Evolutionary conservation across 495 filamentous ascomycete species (phyloP).

Genomic region (Neurospora tetraspora): DNA sequence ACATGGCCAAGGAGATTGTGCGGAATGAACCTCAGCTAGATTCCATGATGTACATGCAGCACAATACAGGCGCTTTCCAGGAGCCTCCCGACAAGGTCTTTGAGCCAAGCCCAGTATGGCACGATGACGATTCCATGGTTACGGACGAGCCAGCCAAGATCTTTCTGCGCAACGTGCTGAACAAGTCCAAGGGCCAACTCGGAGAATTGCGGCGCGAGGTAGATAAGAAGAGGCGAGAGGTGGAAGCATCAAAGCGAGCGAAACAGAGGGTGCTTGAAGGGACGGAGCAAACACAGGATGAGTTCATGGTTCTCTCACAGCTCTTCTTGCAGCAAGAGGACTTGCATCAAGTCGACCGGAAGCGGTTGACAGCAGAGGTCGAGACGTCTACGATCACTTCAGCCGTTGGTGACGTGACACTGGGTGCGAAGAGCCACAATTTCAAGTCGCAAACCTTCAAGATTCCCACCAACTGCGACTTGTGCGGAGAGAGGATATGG

Average conservation of each 20-base stretch:
- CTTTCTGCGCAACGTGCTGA: constrained; percentile 82
- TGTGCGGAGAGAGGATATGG: constrained; percentile 95
- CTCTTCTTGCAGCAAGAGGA: constrained; percentile 75
- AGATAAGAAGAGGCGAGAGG: constrained; percentile 74
- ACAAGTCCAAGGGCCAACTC: constrained; percentile 77
- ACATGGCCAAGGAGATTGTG: constrained; percentile 69
- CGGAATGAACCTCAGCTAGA: constrained; percentile 83
- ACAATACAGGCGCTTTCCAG: constrained; percentile 71
- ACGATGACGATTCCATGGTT: constrained; percentile 78
- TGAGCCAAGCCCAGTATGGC: constrained; percentile 95
- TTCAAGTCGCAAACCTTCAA: constrained; percentile 98
- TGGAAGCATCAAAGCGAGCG: constrained; percentile 60
- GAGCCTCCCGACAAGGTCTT: constrained; percentile 79
- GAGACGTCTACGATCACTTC: constrained; percentile 82
- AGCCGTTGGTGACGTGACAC: constrained; percentile 79
- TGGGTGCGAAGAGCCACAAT: constrained; percentile 86
- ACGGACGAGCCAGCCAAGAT: constrained; percentile 77
- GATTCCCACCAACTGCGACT: constrained; percentile 95
- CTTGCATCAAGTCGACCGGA: constrained; percentile 77
- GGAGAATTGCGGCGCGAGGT: constrained; percentile 69
- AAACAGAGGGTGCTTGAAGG: constrained; percentile 70
- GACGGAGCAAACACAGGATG: constrained; percentile 65
- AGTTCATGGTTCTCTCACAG: constrained; percentile 64
- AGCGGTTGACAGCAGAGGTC: constrained; percentile 77
- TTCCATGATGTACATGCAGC: constrained; percentile 92